Conservation (phyloP, 2,329 filamentous ascomycete genomes). For the Stenocarpella maydis region DNA sequence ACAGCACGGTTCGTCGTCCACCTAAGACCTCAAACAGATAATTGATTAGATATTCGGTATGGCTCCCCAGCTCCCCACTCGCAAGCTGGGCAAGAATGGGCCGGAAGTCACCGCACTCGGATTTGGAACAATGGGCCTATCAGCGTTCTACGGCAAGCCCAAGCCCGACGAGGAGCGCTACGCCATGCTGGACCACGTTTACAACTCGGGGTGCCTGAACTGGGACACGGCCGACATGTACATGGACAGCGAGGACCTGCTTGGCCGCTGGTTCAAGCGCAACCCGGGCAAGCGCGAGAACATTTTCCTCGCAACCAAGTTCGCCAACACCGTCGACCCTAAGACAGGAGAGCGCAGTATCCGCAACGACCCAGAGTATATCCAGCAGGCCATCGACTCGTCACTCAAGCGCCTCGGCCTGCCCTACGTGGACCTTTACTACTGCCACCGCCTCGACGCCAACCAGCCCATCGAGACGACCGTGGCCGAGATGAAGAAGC, state of each 20-base stretch:
- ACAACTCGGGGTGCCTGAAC: conserved; percentile 51
- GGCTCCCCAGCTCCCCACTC: conserved; percentile 44
- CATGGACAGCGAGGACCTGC: conserved; percentile 54
- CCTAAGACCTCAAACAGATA: too few species aligned
- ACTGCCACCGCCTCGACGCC: conserved; percentile 53
- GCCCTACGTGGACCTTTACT: conserved; percentile 56
- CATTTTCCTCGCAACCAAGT: conserved; percentile 63
- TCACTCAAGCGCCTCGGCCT: conserved; percentile 51
- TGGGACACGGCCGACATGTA: conserved; percentile 57
- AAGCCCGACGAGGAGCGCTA: conserved; percentile 52
- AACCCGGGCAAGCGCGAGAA: conserved; percentile 51
- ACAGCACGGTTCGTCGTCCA: background rate
- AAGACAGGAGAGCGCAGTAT: conserved; percentile 36
- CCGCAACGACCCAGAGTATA: conserved; percentile 51
- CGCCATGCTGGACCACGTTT: conserved; percentile 53
- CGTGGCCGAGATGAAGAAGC: conserved; percentile 51
- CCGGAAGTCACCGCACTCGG: conserved; percentile 59
- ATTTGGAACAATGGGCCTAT: conserved; percentile 62
- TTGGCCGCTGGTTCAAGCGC: conserved; percentile 57
- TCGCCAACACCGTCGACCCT: conserved; percentile 46
- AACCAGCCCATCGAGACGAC: conserved; percentile 57
- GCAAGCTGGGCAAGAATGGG: conserved; percentile 60
- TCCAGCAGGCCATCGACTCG: conserved; percentile 49
- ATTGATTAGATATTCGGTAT: background rate
- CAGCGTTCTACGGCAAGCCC: conserved; percentile 46